These are phyloP conservation scores for Abelmoschus esculentus DNA, from an alignment of 345 rosid species.

Conservation along the genomic window DNA sequence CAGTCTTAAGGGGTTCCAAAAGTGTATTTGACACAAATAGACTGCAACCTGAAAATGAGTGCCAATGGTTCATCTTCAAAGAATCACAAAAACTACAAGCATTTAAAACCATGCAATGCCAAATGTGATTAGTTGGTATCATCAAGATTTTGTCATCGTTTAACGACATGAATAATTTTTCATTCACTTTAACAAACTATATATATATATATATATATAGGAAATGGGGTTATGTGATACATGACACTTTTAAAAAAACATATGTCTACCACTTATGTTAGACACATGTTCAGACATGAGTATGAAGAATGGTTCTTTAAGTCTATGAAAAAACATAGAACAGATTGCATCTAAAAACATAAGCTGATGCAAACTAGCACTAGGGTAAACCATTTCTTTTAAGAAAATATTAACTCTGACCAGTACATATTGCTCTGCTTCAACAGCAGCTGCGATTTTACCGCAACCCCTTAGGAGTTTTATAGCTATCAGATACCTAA, in stretches of 20 bases:
- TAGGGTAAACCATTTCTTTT: too few species aligned
- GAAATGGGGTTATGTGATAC: background rate
- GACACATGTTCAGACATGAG: too few species aligned
- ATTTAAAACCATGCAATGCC: background rate
- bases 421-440: background rate
- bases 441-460: too few species aligned
- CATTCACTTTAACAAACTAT: background rate
- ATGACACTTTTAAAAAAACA: too few species aligned
- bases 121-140: background rate
- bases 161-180: background rate
- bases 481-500: background rate
- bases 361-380: background rate
- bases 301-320: too few species aligned
- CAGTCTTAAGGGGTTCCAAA: background rate
- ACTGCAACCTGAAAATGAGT: background rate
- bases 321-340: background rate
- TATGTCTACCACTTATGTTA: too few species aligned
- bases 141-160: background rate
- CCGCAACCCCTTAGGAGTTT: too few species aligned
- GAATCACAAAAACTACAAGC: background rate
- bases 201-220: too few species aligned
- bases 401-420: too few species aligned
- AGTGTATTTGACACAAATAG: background rate
- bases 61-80: too few species aligned
- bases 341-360: background rate